These are phyloP conservation scores for Zopfochytrium polystomum DNA, from an alignment of 371 early-diverging fungal species.

Conservation along the genomic window DNA sequence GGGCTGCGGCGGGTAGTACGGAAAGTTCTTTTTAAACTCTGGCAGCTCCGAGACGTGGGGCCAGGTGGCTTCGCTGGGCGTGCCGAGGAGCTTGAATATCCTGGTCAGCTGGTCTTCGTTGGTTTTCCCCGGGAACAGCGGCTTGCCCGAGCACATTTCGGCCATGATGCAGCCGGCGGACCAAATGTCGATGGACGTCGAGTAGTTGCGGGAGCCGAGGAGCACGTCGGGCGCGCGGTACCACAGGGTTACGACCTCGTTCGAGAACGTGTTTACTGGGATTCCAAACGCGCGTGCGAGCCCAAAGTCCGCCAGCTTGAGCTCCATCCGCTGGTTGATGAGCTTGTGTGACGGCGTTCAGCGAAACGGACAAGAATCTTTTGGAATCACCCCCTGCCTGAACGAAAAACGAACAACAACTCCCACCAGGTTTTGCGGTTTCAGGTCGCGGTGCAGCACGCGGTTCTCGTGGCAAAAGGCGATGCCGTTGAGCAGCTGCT, in stretches of 20 bases:
- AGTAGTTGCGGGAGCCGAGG: constrained; percentile 91
- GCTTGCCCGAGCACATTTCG: constrained; percentile 57
- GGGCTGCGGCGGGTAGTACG: constrained; percentile 70
- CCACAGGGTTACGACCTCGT: too few relatives aligned
- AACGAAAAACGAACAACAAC: neutral
- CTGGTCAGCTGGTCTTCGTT: too few relatives aligned
- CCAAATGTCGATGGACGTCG: constrained; percentile 99
- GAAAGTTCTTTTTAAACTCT: constrained; percentile 74
- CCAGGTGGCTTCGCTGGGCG: constrained; percentile 89
- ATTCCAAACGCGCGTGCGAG: constrained; percentile 97
- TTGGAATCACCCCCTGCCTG: neutral
- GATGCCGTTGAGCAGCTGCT: constrained; percentile 82
- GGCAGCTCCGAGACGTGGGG: constrained; percentile 83
- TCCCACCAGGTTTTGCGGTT: constrained; percentile 66
- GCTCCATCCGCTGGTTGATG: too few relatives aligned
- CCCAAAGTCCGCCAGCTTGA: too few relatives aligned
- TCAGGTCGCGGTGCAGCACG: constrained; percentile 97
- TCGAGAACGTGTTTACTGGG: constrained; percentile 54
- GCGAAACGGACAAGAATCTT: neutral
- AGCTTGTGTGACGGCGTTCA: too few relatives aligned
- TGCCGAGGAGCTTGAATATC: too few relatives aligned
- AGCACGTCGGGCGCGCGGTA: too few relatives aligned
- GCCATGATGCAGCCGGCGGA: constrained; percentile 95
- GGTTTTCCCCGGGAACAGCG: too few relatives aligned
- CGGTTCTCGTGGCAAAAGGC: constrained; percentile 96